Base-by-base conservation (phyloP, 805 yeast genomes). In the Hagleromyces aurorensis region DNA sequence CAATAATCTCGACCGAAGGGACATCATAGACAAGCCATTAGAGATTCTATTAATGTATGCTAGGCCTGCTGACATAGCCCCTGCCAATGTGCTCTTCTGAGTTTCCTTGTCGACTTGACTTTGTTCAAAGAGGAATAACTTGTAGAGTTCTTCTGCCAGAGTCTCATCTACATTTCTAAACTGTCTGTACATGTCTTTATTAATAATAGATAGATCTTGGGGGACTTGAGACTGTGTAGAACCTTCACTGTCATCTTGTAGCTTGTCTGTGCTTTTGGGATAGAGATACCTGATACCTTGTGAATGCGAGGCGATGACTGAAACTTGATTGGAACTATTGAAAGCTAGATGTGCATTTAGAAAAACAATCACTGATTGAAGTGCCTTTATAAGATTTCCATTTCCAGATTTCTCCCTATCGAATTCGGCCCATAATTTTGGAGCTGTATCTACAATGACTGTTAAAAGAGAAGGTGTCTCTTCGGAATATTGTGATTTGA, bases 341-440 rank as follows among this genome's bases (percentile, higher is more conserved):
- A 84, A 65, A 0, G 97, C 78, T 26, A 91, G 53, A 54, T 91
- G 98, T 2, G 94, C 86, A 54, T 91, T 91, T 29, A 87, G 54
- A 46, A 80, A 76, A 14, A 91, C 85, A 18, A 85, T 56, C 6
- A 87, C 48, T 2, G 87, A 64, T 38, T 79, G 69, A 5, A 80
- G 55, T 6, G 79, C 74, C 23, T 75, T 74, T 37, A 70, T 65
- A 13, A 84, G 55, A 23, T 73, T 48, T n/a, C 69, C 48, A 25
- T 58, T 33, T 36, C 49, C 44, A 30, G 48, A 33, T 19, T 47
- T 41, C 30, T 51, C 44, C 37, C 48, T 20, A 43, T 50, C 39
- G 39, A 46, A 54, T 36, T 62, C 63, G 25, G 67, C 48, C 68
- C 59, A 61, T 31, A 51, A 55, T 18, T 63, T 54, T 0, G 95